These are phyloP conservation scores for Chlorella sp. DNA, from an alignment of 139 green algal species.

Conservation along the genomic window DNA sequence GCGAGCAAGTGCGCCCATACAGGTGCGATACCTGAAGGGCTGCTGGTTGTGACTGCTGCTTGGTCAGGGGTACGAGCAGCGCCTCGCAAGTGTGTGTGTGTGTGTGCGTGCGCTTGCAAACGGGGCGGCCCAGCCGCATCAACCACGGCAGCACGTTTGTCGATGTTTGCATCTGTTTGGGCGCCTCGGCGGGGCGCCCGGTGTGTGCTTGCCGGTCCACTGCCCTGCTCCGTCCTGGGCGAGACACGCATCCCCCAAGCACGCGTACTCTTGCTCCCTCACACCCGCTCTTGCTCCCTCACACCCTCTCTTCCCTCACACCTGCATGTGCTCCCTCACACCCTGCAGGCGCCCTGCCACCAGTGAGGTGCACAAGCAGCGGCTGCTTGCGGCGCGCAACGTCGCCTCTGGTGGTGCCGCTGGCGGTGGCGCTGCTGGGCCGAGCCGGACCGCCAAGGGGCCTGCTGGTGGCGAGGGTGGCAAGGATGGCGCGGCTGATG, in stretches of 20 bases:
- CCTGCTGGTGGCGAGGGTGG: no score
- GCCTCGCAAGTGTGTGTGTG: no score
- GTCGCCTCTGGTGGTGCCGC: no score
- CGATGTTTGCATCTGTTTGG: no score
- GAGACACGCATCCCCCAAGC: neutral
- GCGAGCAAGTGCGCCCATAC: conserved; percentile 20
- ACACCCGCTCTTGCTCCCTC: neutral
- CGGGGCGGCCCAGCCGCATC: neutral
- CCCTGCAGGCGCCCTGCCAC: neutral
- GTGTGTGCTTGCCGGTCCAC: no score
- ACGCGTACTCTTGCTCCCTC: neutral
- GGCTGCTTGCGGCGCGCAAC: neutral
- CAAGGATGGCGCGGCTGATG: no score
- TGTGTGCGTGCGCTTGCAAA: neutral
- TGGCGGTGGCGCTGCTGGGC: no score
- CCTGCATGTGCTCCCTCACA: neutral
- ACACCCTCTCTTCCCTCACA: no score
- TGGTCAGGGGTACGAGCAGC: neutral
- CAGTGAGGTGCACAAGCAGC: neutral
- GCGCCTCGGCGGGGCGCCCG: no score
- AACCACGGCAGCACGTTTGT: neutral
- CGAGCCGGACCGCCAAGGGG: no score
- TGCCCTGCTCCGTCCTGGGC: no score
- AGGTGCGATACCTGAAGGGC: neutral
- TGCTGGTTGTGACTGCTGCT: neutral